Evolutionary conservation across 345 rosid species (phyloP).

Genomic region (Eucalyptus grandis): DNA sequence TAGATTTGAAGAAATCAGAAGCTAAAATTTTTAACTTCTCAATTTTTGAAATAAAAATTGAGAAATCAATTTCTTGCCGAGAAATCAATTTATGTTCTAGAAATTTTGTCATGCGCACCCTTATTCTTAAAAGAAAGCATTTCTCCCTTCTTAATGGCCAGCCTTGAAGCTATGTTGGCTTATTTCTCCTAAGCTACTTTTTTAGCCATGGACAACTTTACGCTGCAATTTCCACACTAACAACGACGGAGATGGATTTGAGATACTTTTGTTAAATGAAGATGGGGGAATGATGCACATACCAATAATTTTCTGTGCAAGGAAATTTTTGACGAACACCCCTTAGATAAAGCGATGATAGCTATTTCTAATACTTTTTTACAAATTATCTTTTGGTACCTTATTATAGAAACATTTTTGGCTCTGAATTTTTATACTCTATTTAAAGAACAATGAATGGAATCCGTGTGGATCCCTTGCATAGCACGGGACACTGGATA

Average conservation of each 20-base stretch:
- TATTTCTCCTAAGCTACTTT: background rate
- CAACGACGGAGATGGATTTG: background rate
- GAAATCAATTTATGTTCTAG: no score
- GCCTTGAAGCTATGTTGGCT: background rate
- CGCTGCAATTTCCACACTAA: no score
- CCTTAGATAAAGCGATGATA: background rate
- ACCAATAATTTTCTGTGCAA: background rate
- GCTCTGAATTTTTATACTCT: background rate
- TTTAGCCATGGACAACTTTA: background rate
- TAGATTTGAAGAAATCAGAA: no score
- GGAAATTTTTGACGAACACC: background rate
- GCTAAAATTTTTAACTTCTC: no score
- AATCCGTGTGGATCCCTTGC: background rate
- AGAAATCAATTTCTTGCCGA: no score
- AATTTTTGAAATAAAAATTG: no score
- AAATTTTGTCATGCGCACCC: no score
- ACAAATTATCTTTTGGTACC: background rate
- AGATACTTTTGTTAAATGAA: background rate
- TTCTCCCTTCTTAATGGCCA: background rate
- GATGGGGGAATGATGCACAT: background rate
- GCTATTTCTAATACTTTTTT: background rate
- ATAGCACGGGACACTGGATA: no score
- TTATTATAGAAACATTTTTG: background rate
- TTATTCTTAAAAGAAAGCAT: no score
- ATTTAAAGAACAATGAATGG: background rate